Base-by-base conservation (phyloP, 2,329 filamentous ascomycete species). In the Phyllachora maydis region DNA sequence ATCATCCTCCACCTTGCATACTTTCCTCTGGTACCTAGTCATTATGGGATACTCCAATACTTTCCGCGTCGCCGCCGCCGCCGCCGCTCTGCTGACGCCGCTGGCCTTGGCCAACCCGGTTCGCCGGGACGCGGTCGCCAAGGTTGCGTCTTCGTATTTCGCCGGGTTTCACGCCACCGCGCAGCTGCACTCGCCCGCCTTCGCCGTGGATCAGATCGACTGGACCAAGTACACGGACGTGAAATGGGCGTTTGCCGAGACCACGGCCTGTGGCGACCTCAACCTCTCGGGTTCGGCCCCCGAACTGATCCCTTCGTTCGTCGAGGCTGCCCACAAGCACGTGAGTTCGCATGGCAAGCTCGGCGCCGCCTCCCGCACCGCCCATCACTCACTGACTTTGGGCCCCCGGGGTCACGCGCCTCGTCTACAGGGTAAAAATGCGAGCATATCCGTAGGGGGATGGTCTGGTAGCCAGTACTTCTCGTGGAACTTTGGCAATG, bases 171-270 rank as follows among this genome's bases (percentile, higher is more conserved):
- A 34, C 16, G 26, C 26, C 13, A 14, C 26, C 13, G 19, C n/a
- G n/a, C n/a, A n/a, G n/a, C n/a, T n/a, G n/a, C n/a, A n/a, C n/a
- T n/a, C n/a, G n/a, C n/a, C 22, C 11, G 26, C 25, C 11, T 30
- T 26, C 13, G 18, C 25, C 8, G 32, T 34, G 11, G 26, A 27
- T 4, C 11, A 20, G 8, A 32, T 34, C 8, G 26, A 18, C 4
- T 34, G 30, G 30, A 24, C 26, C 8, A 32, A 28, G 23, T 32
- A 26, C 16, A 32, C 24, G 3, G 28, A 32, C 11, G 23, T 28
- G 14, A 32, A 32, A 27, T 32, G 28, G 14, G 23, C 30, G 15
- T 32, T 32, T 18, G 30, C 30, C 19, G 30, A 32, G n/a, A 26
- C 28, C n/a, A 25, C 11, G 4, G 21, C 15, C 8, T 18, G 27